Evolutionary conservation across 2,329 filamentous ascomycete species (phyloP), one percentile per base, ranked within the genome.

Genomic region (Lachnellula subtilissima): DNA sequence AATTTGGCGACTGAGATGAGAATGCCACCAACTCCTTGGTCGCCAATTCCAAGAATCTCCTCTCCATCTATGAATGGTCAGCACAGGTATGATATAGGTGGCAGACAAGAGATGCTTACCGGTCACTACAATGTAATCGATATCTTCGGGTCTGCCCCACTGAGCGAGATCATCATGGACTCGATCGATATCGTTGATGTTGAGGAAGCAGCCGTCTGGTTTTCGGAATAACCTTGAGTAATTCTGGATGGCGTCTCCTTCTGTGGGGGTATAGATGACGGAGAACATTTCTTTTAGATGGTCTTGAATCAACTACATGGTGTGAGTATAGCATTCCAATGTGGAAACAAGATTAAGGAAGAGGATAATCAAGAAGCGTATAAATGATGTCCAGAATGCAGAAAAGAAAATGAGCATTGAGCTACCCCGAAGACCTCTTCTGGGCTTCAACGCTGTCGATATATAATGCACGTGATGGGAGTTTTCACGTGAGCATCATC

Each of bases 231-330:
- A 70, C 0, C 85, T 75, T 0, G 89, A 94, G 68, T 89, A 96
- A 61, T 92, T 88, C 62, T 89, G 83, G 50, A 96, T 96, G 0
- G 91, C 91, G 42, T 95, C 89, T 8, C 89, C 90, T 72, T 96
- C 91, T 0, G 91, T 96, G 0, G 91, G 91, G 0, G 91, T 96
- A 68, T 96, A 96, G 28, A 96, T 89, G n/a, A 96, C 76, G 42
- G 86, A 84, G 67, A 95, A 92, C 88, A 96, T 94, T 68, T 96
- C 90, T 61, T 88, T 85, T 19, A 96, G 73, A 65, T 96, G 86
- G 4, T 88, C 83, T 68, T 89, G 80, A 7, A 94, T 78, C 9
- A 95, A 78, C 81, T 90, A 49, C 1, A 23, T 7, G 42, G 17
- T 8, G n/a, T 45, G 15, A 48, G 11, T 45, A 45, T 4, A 40